Base-by-base conservation (phyloP, 1,139 yeast species). In the Hemisphaericaspora xylofermentans region DNA sequence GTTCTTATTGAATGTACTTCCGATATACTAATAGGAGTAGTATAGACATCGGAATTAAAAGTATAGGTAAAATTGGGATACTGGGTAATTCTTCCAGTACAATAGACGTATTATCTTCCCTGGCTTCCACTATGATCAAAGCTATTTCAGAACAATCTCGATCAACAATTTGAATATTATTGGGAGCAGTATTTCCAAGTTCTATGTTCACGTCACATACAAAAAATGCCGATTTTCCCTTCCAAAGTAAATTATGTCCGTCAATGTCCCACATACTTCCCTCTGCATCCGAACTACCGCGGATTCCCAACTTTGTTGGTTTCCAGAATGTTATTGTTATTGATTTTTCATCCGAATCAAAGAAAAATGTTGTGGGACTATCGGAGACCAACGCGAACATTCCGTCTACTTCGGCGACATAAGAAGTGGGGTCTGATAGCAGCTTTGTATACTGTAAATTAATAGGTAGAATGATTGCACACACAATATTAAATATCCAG, bases 161-260 rank as follows among this genome's bases (percentile, higher is more conserved):
- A 31, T 31, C 25, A 6, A 18, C 17, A 13, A 31, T 31, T 31
- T 31, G 34, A 13, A 31, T 31, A 15, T 31, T 31, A 18, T 16
- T 17, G 4, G 25, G 15, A 9, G 19, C 34, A 18, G 18, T 19
- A 4, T 2, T 31, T n/a, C 16, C 16, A 4, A 31, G 13, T 9
- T 31, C 12, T n/a, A 5, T 4, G n/a, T 18, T n/a, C 12, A 12
- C n/a, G 4, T 19, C 25, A 19, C 34, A 31, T 10, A 18, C 15
- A 19, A n/a, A 31, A 13, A 31, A 31, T 12, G 34, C 10, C 12
- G 25, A n/a, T 6, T 8, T 18, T 7, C 15, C 16, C 8, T 19
- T 7, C 34, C 34, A 31, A 18, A 17, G 12, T 10, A 31, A 31
- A 10, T 6, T 16, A 8, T 18, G 2, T 2, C 13, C 34, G 8